Base-by-base conservation (phyloP, 2,329 filamentous ascomycete genomes). In the Fusarium sp. region DNA sequence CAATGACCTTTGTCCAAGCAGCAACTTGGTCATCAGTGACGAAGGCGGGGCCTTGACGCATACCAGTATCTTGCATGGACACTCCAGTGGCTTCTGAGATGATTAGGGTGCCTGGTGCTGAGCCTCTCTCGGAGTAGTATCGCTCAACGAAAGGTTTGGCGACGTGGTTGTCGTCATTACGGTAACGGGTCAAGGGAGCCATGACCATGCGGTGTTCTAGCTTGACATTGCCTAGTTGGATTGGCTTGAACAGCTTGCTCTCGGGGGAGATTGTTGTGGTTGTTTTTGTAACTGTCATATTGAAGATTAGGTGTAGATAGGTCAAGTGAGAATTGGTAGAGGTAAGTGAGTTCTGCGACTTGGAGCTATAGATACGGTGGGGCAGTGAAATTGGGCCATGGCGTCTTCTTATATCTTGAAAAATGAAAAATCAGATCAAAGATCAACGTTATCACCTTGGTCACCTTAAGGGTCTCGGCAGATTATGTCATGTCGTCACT, bases 111-210 rank as follows among this genome's bases (percentile, higher is more conserved):
- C 87, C 86, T 75, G 86, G 81, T 0, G 76, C 90, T 11, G 74
- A 75, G 16, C 69, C 76, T 11, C 76, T 70, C 59, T 78, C 76
- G 11, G 71, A 65, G 60, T 78, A 78, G 62, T 78, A 77, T 49
- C 72, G 66, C 28, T 69, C 52, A 42, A 77, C 72, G 33, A 77
- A 69, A 1, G 73, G 63, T 11, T 76, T 65, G 15, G 78, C 73
- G 3, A 74, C 71, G 12, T 77, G 73, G n/a, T 79, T 66, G 57
- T 85, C 78, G 55, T 81, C 80, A 50, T 80, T 80, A 52, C 86
- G 84, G 74, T 81, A 83, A 20, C 86, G 83, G n/a, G 87, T 89
- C 46, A 75, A 52, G 2, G 74, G 66, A 16, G 74, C 68, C 49
- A 77, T 64, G 21, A 70, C 73, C 18, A 75, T 67, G 16, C 74